phyloP scores from a whole-genome alignment of 1,284 basidiomycete genomes.

The Melampsora abietis-canadensis region DNA sequence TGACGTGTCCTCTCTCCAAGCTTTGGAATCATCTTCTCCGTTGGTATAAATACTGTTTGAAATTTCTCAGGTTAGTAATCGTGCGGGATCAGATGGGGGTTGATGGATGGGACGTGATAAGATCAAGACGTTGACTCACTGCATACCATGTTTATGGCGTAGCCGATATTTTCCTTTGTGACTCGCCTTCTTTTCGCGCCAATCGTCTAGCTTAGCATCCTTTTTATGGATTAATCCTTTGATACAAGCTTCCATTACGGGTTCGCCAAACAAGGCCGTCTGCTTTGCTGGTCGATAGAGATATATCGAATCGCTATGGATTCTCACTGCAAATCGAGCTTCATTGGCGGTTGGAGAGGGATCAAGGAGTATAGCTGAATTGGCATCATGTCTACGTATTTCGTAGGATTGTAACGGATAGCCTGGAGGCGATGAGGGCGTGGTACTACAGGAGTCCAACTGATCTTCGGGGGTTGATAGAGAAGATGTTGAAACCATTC shows the following conservation, averaged over 20 bases:
- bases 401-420: constrained; percentile 1
- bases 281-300: background rate
- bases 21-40: background rate
- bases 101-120: no score
- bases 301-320: constrained; percentile 1
- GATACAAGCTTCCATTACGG: constrained; percentile 5
- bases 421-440: background rate
- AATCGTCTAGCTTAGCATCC: constrained; percentile 3
- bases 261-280: background rate
- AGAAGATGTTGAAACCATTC: background rate
- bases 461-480: background rate
- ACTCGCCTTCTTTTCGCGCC: constrained; percentile 2
- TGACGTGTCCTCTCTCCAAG: constrained; percentile 4
- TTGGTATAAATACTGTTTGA: background rate
- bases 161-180: background rate
- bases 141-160: constrained; percentile 1
- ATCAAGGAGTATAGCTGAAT: background rate
- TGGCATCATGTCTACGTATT: constrained; percentile 5
- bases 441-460: background rate
- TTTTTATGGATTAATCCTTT: constrained; percentile 1
- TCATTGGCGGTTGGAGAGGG: background rate
- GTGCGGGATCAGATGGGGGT: no score
- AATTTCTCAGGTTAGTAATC: background rate
- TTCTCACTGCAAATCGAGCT: constrained; percentile 5
- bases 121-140: background rate